Percentiles rank a stretch among this genome's conserved stretches.
Conservation (phyloP, 257 asterid genomes). For the Solanum chilense region DNA sequence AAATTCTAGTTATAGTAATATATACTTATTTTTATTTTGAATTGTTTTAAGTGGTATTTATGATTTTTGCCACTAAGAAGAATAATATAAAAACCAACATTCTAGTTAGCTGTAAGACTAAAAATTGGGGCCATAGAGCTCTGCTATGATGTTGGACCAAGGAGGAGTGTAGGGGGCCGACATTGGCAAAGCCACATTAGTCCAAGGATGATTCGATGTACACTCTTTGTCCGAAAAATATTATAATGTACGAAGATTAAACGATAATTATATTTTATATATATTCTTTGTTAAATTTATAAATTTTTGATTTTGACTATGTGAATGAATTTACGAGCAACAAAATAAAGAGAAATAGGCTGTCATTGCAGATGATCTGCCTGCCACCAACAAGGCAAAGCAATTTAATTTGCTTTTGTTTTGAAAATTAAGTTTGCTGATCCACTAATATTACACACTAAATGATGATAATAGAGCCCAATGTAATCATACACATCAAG, state of each 20-base stretch:
- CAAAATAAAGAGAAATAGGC: neutral
- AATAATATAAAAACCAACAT: neutral
- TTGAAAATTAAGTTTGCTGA: neutral
- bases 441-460: neutral
- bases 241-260: fast-evolving
- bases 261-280: neutral
- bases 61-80: neutral
- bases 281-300: fast-evolving
- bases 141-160: neutral
- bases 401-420: neutral
- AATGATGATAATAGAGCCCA: neutral
- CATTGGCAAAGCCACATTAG: neutral
- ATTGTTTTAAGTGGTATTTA: neutral
- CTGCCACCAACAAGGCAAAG: conserved; percentile 11
- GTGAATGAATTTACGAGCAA: neutral
- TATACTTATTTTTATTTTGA: neutral
- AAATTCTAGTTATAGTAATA: neutral
- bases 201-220: neutral
- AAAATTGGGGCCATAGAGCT: neutral
- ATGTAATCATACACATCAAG: neutral
- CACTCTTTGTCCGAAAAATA: fast-evolving
- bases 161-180: neutral
- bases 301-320: fast-evolving
- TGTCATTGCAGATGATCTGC: conserved; percentile 8
- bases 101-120: neutral